These are phyloP conservation scores for Cinnamomum chago DNA, from an alignment of 164 flowering plant genomes.

Conservation along the genomic window DNA sequence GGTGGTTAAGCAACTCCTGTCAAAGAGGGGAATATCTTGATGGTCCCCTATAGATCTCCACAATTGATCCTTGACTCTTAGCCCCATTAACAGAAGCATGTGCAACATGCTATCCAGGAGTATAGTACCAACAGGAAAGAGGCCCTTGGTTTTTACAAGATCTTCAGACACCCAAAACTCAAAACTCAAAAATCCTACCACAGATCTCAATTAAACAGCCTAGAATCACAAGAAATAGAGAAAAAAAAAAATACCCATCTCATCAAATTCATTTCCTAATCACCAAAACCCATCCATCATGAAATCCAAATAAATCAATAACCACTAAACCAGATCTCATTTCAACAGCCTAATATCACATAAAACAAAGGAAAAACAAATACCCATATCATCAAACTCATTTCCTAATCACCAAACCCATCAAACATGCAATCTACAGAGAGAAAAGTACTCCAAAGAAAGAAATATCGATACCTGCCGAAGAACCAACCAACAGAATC, in stretches of 20 bases:
- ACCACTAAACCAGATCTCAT: background rate
- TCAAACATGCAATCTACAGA: background rate
- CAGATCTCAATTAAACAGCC: background rate
- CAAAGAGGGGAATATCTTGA: too few relatives aligned
- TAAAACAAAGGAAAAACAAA: background rate
- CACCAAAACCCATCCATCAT: background rate
- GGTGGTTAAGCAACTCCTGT: too few relatives aligned
- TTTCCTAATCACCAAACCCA: background rate
- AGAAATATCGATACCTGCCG: constrained; percentile 53
- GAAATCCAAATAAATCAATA: background rate
- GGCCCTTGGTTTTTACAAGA: background rate
- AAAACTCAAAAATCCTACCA: too few relatives aligned
- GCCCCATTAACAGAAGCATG: too few relatives aligned
- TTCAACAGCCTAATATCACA: background rate
- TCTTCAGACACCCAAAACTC: too few relatives aligned
- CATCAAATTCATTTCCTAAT: background rate
- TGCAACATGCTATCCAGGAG: too few relatives aligned
- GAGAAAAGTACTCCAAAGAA: background rate
- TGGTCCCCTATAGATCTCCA: too few relatives aligned
- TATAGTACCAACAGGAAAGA: background rate
- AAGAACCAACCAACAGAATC: constrained; percentile 73
- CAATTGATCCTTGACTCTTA: too few relatives aligned
- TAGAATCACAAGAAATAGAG: background rate
- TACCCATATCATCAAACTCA: constrained; percentile 5
- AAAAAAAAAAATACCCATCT: constrained; percentile 4